Conservation (phyloP, 2,329 filamentous ascomycete species). For the Alternaria sp. region DNA sequence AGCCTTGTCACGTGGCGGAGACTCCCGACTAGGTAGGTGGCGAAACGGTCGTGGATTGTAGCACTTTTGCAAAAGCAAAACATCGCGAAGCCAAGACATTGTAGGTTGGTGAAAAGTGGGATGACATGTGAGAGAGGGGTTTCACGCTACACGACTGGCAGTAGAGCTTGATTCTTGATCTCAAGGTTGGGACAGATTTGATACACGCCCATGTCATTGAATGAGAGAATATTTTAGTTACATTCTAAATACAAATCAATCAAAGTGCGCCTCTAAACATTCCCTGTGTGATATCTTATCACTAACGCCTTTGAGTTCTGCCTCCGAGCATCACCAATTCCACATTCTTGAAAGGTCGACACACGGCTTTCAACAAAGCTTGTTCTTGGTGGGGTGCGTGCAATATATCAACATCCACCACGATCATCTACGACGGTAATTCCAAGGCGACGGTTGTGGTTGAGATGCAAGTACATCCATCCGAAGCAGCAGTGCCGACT, state of each 20-base stretch:
- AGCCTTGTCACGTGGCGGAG: background rate
- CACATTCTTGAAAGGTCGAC: background rate
- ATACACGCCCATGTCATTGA: background rate
- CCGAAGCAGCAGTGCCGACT: slow-evolving; percentile 6
- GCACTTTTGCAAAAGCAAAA: background rate
- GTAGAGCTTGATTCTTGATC: background rate
- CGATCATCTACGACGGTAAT: background rate
- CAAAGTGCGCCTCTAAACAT: background rate
- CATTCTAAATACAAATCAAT: background rate
- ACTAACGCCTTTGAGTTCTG: background rate
- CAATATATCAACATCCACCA: background rate
- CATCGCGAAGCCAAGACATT: background rate
- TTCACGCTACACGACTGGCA: background rate
- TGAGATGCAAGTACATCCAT: slow-evolving; percentile 5
- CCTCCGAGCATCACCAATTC: background rate
- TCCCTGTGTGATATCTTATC: background rate
- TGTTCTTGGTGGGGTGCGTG: background rate
- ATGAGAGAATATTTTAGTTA: background rate
- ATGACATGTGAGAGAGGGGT: background rate
- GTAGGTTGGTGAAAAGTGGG: background rate
- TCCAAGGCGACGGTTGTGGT: background rate
- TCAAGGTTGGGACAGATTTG: background rate
- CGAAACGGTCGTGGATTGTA: background rate
- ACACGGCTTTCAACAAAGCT: background rate
- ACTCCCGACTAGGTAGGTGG: background rate